Percentiles rank a stretch among this genome's conserved stretches.
Conservation (phyloP, 129 eudicot genomes). For the Smallanthus sonchifolius region DNA sequence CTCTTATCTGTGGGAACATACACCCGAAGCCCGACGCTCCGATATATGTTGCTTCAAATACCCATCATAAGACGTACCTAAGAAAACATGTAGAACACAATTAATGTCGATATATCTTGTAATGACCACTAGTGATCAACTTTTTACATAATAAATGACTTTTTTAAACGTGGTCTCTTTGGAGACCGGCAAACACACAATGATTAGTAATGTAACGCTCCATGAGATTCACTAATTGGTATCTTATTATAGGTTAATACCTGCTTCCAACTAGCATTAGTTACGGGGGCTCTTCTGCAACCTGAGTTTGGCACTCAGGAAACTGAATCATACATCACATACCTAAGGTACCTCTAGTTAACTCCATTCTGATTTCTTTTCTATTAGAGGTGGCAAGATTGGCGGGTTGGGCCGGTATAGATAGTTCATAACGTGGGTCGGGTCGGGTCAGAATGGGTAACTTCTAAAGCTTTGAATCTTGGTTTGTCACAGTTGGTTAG, state of each 20-base stretch:
- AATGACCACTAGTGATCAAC: background rate
- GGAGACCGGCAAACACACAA: background rate
- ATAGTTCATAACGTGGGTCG: background rate
- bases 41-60: too few relatives aligned
- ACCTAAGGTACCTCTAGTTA: constrained; percentile 51
- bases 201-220: background rate
- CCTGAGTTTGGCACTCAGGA: constrained; percentile 83
- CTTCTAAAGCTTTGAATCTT: background rate
- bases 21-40: too few relatives aligned
- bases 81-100: background rate
- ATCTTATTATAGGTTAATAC: constrained; percentile 69
- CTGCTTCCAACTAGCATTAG: constrained; percentile 75
- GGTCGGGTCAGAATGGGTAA: background rate
- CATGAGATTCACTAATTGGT: background rate
- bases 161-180: background rate
- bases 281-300: constrained; percentile 88
- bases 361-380: background rate
- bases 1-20: too few relatives aligned
- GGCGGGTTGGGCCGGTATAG: background rate
- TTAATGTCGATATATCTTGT: background rate
- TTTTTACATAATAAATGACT: background rate
- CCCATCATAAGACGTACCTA: background rate
- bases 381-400: background rate
- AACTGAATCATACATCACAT: constrained; percentile 63
- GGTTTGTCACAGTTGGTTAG: constrained; percentile 67